phyloP scores from a whole-genome alignment of 2,329 filamentous ascomycete species.

The Colletotrichum sp. region DNA sequence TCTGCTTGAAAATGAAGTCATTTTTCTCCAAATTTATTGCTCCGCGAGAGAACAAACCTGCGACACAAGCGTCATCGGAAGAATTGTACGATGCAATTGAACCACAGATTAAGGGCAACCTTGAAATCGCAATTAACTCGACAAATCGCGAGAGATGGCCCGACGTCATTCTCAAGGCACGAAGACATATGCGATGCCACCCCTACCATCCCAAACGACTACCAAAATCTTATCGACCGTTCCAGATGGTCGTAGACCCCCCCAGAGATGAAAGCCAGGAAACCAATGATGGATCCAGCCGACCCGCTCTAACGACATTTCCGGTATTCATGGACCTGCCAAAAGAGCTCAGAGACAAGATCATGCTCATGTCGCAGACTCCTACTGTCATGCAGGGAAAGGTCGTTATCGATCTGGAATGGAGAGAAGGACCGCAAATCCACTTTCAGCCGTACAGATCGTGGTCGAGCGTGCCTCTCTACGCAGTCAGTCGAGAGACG shows the following conservation, averaged over 20 bases:
- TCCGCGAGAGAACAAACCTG: accelerated
- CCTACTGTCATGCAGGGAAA: neutral
- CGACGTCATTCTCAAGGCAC: neutral
- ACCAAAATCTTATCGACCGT: neutral
- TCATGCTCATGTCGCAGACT: neutral
- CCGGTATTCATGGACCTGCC: neutral
- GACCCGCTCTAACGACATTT: neutral
- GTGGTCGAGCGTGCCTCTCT: neutral
- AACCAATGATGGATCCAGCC: accelerated
- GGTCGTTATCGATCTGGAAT: neutral
- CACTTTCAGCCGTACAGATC: neutral
- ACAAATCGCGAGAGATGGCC: neutral
- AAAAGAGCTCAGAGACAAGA: neutral
- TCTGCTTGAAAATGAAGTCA: neutral
- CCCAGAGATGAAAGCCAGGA: accelerated
- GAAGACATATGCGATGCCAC: neutral
- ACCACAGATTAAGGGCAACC: neutral
- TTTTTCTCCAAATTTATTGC: neutral
- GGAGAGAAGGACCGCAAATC: neutral
- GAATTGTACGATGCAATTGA: neutral
- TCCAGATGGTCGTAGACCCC: neutral
- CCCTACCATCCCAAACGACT: neutral
- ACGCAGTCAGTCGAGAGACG: neutral
- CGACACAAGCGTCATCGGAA: accelerated
- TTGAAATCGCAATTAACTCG: neutral